phyloP scores from a whole-genome alignment of 805 yeast species.

The Cyberlindnera mycetangii region DNA sequence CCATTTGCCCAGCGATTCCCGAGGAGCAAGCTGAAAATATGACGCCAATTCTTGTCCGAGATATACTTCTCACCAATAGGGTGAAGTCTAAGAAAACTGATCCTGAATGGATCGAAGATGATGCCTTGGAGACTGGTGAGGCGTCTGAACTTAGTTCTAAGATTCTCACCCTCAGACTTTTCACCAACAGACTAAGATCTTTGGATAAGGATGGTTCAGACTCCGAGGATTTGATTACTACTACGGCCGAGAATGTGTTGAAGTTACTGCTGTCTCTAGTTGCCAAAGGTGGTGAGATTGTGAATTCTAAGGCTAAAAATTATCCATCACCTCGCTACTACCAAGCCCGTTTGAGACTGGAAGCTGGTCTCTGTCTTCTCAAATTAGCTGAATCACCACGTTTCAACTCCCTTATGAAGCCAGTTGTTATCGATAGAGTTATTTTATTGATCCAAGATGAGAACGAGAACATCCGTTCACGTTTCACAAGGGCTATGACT shows the following conservation, averaged over 20 bases:
- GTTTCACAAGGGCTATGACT: constrained; percentile 49
- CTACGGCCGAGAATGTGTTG: constrained; percentile 58
- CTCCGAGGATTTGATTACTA: constrained; percentile 36
- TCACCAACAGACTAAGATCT: constrained; percentile 56
- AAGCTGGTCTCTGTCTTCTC: constrained; percentile 63
- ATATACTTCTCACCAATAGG: constrained; percentile 55
- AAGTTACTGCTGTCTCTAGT: constrained; percentile 65
- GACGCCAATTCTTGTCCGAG: constrained; percentile 57
- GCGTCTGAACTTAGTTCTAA: constrained; percentile 44
- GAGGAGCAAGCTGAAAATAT: constrained; percentile 56
- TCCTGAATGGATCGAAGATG: constrained; percentile 48
- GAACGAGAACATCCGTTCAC: constrained; percentile 50
- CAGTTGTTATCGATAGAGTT: constrained; percentile 49
- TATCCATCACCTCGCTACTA: constrained; percentile 62
- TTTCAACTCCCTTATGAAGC: constrained; percentile 50
- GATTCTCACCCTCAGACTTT: constrained; percentile 48
- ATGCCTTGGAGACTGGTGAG: constrained; percentile 32
- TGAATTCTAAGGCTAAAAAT: constrained; percentile 38
- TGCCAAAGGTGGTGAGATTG: constrained; percentile 76
- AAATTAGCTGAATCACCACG: constrained; percentile 57
- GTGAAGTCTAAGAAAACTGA: constrained; percentile 32
- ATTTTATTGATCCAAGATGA: constrained; percentile 67
- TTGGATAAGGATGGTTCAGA: constrained; percentile 29
- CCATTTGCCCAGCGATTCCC: constrained; percentile 44
- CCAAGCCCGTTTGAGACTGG: constrained; percentile 60